Evolutionary conservation across 805 yeast species (phyloP), one percentile per base, ranked within the genome.

Genomic region (Suhomyces canberraensis): DNA sequence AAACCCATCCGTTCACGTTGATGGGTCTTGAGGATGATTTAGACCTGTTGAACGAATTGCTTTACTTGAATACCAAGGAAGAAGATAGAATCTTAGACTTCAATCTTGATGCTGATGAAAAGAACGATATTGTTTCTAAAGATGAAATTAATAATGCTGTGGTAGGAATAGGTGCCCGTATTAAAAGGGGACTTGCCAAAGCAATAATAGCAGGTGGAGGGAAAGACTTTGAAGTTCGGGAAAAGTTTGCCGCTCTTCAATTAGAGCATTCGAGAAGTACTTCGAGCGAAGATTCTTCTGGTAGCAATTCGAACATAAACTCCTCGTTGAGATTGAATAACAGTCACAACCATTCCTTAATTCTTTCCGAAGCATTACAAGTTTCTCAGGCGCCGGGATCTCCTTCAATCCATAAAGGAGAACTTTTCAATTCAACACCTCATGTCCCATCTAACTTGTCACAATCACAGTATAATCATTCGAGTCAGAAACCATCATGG

Each of bases 81-180:
- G 39, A 46, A 22, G 25, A 32, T 13, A 35, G 26, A 8, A 34
- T 44, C 22, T 36, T 47, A 7, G 47, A 45, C 31, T 28, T 47
- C 48, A 30, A 42, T 48, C 37, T 54, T 49, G 31, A 29, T 26
- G 33, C 28, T 52, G 64, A 46, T 21, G 64, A 75, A 69, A 30
- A 29, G 16, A 29, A 29, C 29, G 49, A 79, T 34, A 73, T 74
- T 25, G 81, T 84, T 6, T 70, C 82, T 2, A 73, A 69, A 31
- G 81, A 80, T 39, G 95, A 88, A 41, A 73, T 85, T 6, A 75
- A 79, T 44, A 75, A 78, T 42, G 95, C 95, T 1, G 88, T 88
- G 3, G 73, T 81, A 24, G 95, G 95, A n/a, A 72, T 88, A 33
- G 90, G 89, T 6, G 73, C 78, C 34, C 70, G 81, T 37, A 69